Percentiles rank a stretch among this genome's conserved stretches.
Conservation (phyloP, 495 filamentous ascomycete species). For the Neurospora sublineolata region DNA sequence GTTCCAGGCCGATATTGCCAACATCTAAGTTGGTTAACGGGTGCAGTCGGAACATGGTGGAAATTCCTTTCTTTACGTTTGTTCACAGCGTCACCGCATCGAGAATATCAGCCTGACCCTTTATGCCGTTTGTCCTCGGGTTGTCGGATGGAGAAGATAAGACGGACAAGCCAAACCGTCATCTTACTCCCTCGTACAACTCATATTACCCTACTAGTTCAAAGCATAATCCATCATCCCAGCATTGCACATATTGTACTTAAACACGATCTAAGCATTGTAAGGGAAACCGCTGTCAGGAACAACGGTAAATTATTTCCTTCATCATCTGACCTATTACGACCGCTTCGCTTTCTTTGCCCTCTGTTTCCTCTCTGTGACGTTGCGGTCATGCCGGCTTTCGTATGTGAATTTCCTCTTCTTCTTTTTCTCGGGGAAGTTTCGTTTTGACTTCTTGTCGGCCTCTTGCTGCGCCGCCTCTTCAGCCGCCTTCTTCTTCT, state of each 20-base stretch:
- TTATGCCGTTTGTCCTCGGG: not conserved
- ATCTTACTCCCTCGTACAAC: not conserved
- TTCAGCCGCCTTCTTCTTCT: not conserved
- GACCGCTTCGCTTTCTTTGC: slow-evolving; percentile 36
- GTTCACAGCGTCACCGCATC: not conserved
- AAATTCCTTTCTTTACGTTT: not conserved
- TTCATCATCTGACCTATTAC: not conserved
- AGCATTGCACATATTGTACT: not conserved
- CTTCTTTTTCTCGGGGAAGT: slow-evolving; percentile 45
- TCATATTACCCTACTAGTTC: not conserved
- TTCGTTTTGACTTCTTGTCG: slow-evolving; percentile 21
- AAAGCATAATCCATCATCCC: not conserved
- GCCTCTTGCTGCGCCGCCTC: slow-evolving; percentile 17
- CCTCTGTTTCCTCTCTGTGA: slow-evolving; percentile 55
- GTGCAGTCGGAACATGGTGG: not conserved
- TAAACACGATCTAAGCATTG: not conserved
- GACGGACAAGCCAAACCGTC: not conserved
- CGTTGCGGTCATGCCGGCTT: slow-evolving; percentile 62
- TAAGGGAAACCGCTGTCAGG: not conserved
- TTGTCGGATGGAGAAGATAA: not conserved
- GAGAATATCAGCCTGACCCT: not conserved
- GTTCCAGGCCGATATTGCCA: slow-evolving; percentile 77
- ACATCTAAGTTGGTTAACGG: slow-evolving; percentile 49
- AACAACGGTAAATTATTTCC: not conserved
- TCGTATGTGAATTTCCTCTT: slow-evolving; percentile 92